phyloP scores from a whole-genome alignment of 176 grass and related monocot species.

The Elaeis guineensis region DNA sequence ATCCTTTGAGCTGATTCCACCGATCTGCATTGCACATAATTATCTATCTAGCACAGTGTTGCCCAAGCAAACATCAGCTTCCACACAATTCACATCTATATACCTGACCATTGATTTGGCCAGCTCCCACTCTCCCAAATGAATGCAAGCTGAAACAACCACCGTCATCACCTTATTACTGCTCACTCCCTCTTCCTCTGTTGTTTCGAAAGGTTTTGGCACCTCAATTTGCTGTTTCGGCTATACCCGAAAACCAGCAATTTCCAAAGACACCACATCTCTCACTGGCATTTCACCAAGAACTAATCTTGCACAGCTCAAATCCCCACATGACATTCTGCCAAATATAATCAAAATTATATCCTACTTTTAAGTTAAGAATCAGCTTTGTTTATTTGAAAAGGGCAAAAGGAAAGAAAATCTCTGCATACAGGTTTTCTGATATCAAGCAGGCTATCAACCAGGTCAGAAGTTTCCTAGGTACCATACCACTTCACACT shows the following conservation, averaged over 20 bases:
- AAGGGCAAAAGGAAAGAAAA: no score
- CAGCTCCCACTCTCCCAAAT: constrained; percentile 37
- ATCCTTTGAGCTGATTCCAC: constrained; percentile 34
- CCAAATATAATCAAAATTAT: background rate
- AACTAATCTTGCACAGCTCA: constrained; percentile 25
- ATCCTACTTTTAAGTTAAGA: no score
- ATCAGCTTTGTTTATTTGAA: no score
- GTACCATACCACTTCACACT: no score
- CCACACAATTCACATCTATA: constrained; percentile 30
- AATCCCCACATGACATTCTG: background rate
- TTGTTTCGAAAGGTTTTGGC: constrained; percentile 23
- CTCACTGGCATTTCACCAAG: constrained; percentile 37
- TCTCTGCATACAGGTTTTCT: no score
- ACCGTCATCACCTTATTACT: constrained; percentile 43
- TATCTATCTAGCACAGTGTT: constrained; percentile 48
- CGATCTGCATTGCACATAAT: constrained; percentile 23
- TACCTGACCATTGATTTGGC: constrained; percentile 34
- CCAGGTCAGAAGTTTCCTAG: no score
- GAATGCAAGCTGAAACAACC: constrained; percentile 41
- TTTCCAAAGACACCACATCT: constrained; percentile 54
- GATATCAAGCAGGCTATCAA: no score
- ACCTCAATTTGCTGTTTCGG: constrained; percentile 9
- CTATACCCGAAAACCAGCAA: constrained; percentile 37
- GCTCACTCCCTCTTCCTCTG: constrained; percentile 30
- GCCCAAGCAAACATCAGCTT: constrained; percentile 47